Evolutionary conservation across 352 stramenopile genomes (phyloP).

Genomic region (Phytophthora kernoviae): DNA sequence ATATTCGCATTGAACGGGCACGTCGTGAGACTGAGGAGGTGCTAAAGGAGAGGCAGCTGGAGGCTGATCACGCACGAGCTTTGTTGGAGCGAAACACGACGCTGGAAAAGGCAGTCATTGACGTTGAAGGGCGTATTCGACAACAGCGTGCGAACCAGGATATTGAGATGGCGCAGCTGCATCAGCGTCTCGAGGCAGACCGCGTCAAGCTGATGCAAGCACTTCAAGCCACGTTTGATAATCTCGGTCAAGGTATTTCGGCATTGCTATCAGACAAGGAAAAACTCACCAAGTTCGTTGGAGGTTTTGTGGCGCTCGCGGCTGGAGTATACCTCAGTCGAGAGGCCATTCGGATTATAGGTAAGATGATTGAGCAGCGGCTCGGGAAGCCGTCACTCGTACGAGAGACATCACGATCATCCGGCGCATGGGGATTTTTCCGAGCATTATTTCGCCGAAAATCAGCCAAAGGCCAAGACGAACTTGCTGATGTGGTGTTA

Average conservation of each 20-base stretch:
- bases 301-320: slow-evolving; percentile 58
- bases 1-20: slow-evolving; percentile 55
- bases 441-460: slow-evolving; percentile 28
- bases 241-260: slow-evolving; percentile 57
- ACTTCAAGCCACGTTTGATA: slow-evolving; percentile 71
- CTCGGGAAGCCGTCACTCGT: slow-evolving; percentile 79
- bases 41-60: slow-evolving; percentile 58
- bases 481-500: slow-evolving; percentile 69
- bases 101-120: slow-evolving; percentile 61
- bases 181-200: slow-evolving; percentile 67
- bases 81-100: slow-evolving; percentile 67
- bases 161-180: slow-evolving; percentile 72
- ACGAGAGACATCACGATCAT: slow-evolving; percentile 63
- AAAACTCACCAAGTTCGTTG: slow-evolving; percentile 62
- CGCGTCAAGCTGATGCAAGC: slow-evolving; percentile 69
- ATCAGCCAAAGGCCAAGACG: slow-evolving; percentile 30
- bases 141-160: slow-evolving; percentile 76
- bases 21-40: slow-evolving; percentile 67
- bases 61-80: slow-evolving; percentile 48
- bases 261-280: slow-evolving; percentile 64
- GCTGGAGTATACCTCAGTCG: slow-evolving; percentile 71
- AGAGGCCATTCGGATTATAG: slow-evolving; percentile 60
- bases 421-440: slow-evolving; percentile 56
- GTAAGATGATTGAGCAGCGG: slow-evolving; percentile 66
- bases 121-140: slow-evolving; percentile 67